A percentile compares a stretch with the other conserved stretches of the same genome.
phyloP scores from a whole-genome alignment of 306 rosid genomes.

The Casuarina cunninghamiana region DNA sequence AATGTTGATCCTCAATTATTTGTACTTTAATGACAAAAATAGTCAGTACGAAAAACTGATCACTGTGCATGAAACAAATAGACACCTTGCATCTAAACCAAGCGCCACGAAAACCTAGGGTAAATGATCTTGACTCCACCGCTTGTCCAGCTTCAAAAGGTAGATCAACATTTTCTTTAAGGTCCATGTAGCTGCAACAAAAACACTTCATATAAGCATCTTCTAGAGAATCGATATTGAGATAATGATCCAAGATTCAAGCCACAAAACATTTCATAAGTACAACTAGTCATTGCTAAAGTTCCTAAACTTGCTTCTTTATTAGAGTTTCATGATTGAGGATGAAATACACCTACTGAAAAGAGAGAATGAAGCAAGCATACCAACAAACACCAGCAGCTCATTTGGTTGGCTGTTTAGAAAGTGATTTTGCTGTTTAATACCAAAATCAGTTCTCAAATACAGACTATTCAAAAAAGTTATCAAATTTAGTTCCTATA shows the following conservation, averaged over 20 bases:
- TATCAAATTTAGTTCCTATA: too few relatives aligned
- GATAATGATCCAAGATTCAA: neutral
- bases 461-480: too few relatives aligned
- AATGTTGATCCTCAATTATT: neutral
- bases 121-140: slow-evolving; percentile 57
- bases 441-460: too few relatives aligned
- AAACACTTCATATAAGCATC: slow-evolving; percentile 5
- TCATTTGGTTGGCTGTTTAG: too few relatives aligned
- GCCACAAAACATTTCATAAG: neutral
- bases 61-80: neutral
- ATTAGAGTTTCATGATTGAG: neutral
- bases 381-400: neutral
- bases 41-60: neutral
- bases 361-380: neutral
- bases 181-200: neutral
- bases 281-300: neutral
- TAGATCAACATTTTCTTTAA: slow-evolving; percentile 26
- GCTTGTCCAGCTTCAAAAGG: slow-evolving; percentile 59
- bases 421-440: too few relatives aligned
- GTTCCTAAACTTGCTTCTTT: neutral
- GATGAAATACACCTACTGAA: neutral
- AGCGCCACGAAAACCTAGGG: slow-evolving; percentile 74
- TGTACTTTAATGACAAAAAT: neutral
- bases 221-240: neutral
- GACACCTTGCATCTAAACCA: slow-evolving; percentile 90